A percentile compares a stretch with the other conserved stretches of the same genome.
phyloP scores from a whole-genome alignment of 1,284 basidiomycete species.

The Xerocomus tenax region DNA sequence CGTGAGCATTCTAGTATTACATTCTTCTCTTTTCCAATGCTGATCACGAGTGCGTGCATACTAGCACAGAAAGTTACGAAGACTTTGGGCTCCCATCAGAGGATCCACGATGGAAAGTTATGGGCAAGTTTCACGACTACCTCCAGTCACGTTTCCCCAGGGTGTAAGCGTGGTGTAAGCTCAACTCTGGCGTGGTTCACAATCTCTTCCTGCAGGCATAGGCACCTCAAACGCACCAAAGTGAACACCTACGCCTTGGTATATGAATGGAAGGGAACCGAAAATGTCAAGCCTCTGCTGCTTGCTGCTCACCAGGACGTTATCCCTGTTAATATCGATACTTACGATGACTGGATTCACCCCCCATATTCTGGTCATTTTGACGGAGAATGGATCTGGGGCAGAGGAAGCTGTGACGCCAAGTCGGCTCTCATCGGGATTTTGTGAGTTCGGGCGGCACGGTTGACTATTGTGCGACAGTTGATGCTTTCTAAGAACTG shows the following conservation, averaged over 20 bases:
- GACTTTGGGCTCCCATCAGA: constrained; percentile 35
- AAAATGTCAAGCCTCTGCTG: constrained; percentile 52
- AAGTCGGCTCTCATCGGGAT: constrained; percentile 53
- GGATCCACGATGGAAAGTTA: constrained; percentile 41
- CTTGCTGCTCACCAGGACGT: constrained; percentile 56
- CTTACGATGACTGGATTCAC: constrained; percentile 44
- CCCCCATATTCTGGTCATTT: constrained; percentile 46
- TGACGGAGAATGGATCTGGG: constrained; percentile 50
- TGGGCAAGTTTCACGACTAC: constrained; percentile 38
- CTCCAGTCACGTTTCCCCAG: constrained; percentile 36
- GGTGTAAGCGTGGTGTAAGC: constrained; percentile 27
- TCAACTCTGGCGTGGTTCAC: background rate
- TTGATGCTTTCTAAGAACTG: constrained; percentile 31
- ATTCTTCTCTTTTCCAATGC: background rate
- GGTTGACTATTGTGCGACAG: background rate
- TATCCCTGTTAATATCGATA: constrained; percentile 50
- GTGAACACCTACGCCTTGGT: constrained; percentile 57
- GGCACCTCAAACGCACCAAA: constrained; percentile 40
- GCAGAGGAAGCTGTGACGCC: constrained; percentile 55
- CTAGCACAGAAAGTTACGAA: constrained; percentile 36
- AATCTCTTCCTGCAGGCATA: constrained; percentile 32
- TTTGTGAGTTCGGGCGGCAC: constrained; percentile 34
- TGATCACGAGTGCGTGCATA: background rate
- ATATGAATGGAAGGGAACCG: constrained; percentile 53
- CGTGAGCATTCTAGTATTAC: constrained; percentile 29